A percentile compares a stretch with the other conserved stretches of the same genome.
Conservation (phyloP, 345 rosid species). For the Iberis pinnata region DNA sequence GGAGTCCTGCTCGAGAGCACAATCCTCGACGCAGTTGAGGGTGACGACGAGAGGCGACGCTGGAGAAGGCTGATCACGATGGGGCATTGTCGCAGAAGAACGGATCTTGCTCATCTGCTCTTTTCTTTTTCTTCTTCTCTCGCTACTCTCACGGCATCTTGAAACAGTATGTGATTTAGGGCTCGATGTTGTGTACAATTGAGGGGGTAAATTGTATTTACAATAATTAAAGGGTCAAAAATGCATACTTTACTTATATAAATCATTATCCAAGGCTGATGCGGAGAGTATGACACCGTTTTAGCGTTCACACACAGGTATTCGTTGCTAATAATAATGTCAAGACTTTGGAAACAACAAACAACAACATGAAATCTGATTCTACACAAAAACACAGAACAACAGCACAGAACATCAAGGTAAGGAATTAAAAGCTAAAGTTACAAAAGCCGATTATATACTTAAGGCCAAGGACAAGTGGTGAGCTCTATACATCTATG, state of each 20-base stretch:
- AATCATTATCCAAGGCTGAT: neutral
- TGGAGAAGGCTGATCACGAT: constrained; percentile 39
- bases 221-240: neutral
- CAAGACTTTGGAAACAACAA: neutral
- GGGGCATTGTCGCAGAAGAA: constrained; percentile 53
- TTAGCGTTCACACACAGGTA: neutral
- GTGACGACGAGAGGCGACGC: constrained; percentile 58
- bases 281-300: neutral
- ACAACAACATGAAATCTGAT: constrained; percentile 1
- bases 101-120: constrained; percentile 34
- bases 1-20: constrained; percentile 67
- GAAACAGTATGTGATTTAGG: constrained; percentile 17
- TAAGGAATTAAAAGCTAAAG: constrained; percentile 13
- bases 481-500: constrained; percentile 30
- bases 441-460: constrained; percentile 24
- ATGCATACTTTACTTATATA: neutral
- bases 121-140: constrained; percentile 17
- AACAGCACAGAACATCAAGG: neutral
- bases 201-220: constrained; percentile 7
- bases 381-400: constrained; percentile 1
- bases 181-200: constrained; percentile 7
- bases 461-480: constrained; percentile 6
- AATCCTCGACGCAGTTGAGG: constrained; percentile 92
- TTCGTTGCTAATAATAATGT: neutral
- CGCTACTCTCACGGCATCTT: constrained; percentile 20